Conservation (phyloP, 495 filamentous ascomycete genomes). For the Bacidia gigantensis region DNA sequence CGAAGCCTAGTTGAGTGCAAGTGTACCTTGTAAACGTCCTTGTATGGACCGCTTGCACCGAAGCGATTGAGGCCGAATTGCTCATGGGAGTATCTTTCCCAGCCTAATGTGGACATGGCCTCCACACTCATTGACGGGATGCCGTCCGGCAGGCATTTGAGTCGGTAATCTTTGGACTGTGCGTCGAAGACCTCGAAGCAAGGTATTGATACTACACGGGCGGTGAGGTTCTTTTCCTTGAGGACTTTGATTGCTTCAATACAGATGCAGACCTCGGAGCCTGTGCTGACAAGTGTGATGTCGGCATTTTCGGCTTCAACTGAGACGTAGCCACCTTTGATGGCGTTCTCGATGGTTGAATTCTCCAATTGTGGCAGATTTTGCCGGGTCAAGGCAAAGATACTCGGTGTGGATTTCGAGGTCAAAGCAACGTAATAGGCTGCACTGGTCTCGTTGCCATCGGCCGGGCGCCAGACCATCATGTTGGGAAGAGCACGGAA, state of each 20-base stretch:
- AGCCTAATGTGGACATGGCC: conserved; percentile 84
- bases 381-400: conserved; percentile 91
- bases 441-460: conserved; percentile 95
- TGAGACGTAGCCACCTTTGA: conserved; percentile 89
- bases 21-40: conserved; percentile 89
- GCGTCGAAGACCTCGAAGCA: conserved; percentile 96
- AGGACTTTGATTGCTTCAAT: conserved; percentile 84
- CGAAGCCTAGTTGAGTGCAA: not conserved
- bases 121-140: conserved; percentile 91
- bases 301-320: conserved; percentile 73
- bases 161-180: conserved; percentile 85
- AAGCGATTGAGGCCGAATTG: conserved; percentile 99
- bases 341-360: conserved; percentile 70
- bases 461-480: conserved; percentile 99
- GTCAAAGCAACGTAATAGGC: conserved; percentile 95
- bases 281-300: conserved; percentile 86
- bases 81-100: conserved; percentile 97
- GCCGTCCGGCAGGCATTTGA: conserved; percentile 81
- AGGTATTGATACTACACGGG: conserved; percentile 89
- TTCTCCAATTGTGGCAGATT: conserved; percentile 96
- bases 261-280: conserved; percentile 89
- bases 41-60: conserved; percentile 91
- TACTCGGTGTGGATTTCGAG: conserved; percentile 78
- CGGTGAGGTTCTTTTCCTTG: conserved; percentile 73
- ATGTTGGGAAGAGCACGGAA: conserved; percentile 98